Evolutionary conservation across 331 rosid genomes (phyloP), one percentile per base, ranked within the genome.

Genomic region (Quercus phellos): DNA sequence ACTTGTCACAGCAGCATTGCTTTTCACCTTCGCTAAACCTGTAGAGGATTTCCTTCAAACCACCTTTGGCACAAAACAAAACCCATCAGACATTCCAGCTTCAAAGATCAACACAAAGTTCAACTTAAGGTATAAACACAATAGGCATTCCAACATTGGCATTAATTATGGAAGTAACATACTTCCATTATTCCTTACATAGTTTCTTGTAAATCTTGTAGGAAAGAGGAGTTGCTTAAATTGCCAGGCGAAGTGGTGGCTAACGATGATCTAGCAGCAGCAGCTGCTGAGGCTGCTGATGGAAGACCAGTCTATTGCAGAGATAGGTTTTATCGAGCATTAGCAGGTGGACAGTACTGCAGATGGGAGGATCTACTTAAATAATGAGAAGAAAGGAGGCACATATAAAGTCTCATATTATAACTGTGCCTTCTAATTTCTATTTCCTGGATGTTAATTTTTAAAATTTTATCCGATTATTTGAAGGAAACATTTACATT

Each of bases 261-360:
- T 11, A 91, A 92, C 14, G 98, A 94, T 29, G 95, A 94, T 83
- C 91, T 94, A 27, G 98, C 99, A 72, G 96, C 99, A 6, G 99
- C 97, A 4, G 99, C 99, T 27, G 97, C 99, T 5, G 96, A 91
- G 88, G 98, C 99, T 42, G 99, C 99, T 9, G 98, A 91, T 61
- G 97, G 99, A 79, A 90, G 99, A 70, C 99, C 99, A 14, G 98
- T 95, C 77, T 95, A 92, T 82, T 92, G 99, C 88, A 89, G 97
- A 82, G 99, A 95, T 83, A 90, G 99, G 85, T 91, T 75, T 77
- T 91, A 95, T 79, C 93, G 97, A 75, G 98, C 96, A 74, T 85
- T 95, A 81, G 99, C 99, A 12, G 99, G 99, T 32, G 99, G 99
- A 42, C 99, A 93, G 72, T 95, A 91, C 85, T 95, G 97, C 98